These are phyloP conservation scores for Xylaria sp. DNA, from an alignment of 2,329 filamentous ascomycete genomes.

Conservation along the genomic window DNA sequence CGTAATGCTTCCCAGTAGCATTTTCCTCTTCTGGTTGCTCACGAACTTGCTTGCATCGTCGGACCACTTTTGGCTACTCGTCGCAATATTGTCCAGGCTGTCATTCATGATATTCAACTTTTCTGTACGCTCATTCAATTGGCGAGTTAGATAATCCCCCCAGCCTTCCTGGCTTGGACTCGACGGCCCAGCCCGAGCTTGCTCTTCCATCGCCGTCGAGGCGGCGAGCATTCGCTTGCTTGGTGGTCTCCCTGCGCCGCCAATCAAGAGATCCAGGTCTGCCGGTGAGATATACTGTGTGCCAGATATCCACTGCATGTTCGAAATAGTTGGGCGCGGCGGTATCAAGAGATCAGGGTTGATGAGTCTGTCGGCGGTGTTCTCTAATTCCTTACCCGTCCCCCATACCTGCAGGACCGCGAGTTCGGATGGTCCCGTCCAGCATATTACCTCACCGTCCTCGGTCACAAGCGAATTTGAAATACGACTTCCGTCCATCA, in stretches of 20 bases:
- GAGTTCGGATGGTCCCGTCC: slow-evolving; percentile 89
- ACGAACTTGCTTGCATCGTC: slow-evolving; percentile 91
- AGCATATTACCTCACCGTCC: slow-evolving; percentile 85
- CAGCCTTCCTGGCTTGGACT: slow-evolving; percentile 68
- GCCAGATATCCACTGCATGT: slow-evolving; percentile 95
- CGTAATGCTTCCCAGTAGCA: slow-evolving; percentile 77
- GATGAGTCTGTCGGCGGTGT: slow-evolving; percentile 76
- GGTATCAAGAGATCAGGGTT: slow-evolving; percentile 81
- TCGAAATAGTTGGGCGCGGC: slow-evolving; percentile 90
- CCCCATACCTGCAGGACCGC: slow-evolving; percentile 89
- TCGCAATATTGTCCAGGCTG: slow-evolving; percentile 82
- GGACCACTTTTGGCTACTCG: slow-evolving; percentile 84
- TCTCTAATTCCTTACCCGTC: slow-evolving; percentile 71
- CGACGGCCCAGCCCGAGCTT: slow-evolving; percentile 56
- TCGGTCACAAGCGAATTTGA: slow-evolving; percentile 76
- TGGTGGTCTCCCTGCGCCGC: slow-evolving; percentile 86
- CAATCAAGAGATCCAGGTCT: slow-evolving; percentile 91
- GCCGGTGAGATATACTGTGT: slow-evolving; percentile 89
- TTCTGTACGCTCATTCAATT: slow-evolving; percentile 91
- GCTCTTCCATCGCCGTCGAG: slow-evolving; percentile 77
- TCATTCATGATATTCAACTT: slow-evolving; percentile 85
- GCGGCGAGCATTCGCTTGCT: slow-evolving; percentile 90
- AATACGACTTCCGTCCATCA: slow-evolving; percentile 79
- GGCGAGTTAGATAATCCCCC: slow-evolving; percentile 84
- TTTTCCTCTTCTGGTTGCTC: slow-evolving; percentile 84